Evolutionary conservation across 1,284 basidiomycete species (phyloP), one percentile per base, ranked within the genome.

Genomic region (Rhizopogon hawkerae): DNA sequence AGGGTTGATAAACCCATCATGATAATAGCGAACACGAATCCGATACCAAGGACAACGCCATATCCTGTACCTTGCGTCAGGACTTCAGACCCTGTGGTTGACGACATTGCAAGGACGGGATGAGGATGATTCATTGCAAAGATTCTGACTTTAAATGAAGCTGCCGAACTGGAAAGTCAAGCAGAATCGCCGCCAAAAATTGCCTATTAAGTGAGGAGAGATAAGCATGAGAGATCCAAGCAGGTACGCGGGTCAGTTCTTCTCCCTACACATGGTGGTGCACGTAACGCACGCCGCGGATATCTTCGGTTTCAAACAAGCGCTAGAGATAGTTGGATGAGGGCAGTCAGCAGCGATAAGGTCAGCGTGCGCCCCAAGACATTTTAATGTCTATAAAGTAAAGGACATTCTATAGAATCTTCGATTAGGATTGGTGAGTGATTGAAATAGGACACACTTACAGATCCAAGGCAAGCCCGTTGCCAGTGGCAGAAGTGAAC

Each of bases 11-110:
- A 56, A 21, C 51, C 54, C 39, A 61, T 50, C 61, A 63, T 61
- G 38, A 60, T 50, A 34, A 57, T 38, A 4, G 61, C 60, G 33
- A 63, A 63, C 16, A 62, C 54, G 33, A 61, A 51, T 1, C 61
- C 60, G 35, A 63, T 57, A 9, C 61, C 61, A 16, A 63, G 50
- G 18, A 63, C 60, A 24, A 63, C 56, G 3, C 54, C 60, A 51
- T 63, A 63, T 1, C 61, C 61, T 11, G 51, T 56, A 3, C 50
- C 56, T 18, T 60, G 54, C 4, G 59, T 52, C 14, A 62, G 50
- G 29, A 61, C 54, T 42, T 55, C 37, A 24, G 54, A 36, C 3
- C 54, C 54, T 37, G 29, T 36, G 33, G 35, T 48, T 23, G 54
- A 52, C 39, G 52, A 49, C 52, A 53, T 50, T 18, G 31, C 21